Evolutionary conservation across 768 basidiomycete genomes (phyloP), one percentile per base, ranked within the genome.

Genomic region (Phylloporus sp.): DNA sequence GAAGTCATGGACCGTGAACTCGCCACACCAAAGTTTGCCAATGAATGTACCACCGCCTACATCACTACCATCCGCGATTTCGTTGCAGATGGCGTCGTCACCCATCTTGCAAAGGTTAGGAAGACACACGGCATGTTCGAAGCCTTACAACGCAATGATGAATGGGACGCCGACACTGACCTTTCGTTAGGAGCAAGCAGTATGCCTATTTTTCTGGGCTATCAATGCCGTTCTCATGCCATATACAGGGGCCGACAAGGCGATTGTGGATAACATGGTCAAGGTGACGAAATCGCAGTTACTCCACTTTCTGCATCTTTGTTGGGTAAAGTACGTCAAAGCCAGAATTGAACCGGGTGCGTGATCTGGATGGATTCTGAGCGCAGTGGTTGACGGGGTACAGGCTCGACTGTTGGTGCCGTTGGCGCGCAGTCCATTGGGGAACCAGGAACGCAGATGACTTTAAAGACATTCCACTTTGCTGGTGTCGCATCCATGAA

Each of bases 401-500:
- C 40, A 90, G 93, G 94, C 9, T 97, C 95, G 0, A 98, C 96
- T 17, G 96, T 99, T 17, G 96, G 96, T 23, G 96, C 96, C 24
- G 92, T 99, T 33, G 96, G 95, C 5, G 96, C 96, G 6, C 96
- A 99, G 62, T 98, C 96, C 1, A 98, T 99, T 54, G 96, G 96
- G 60, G 96, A 99, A 68, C 96, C 96, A 1, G 96, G 95, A 33
- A 99, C 96, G 0, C 96, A 99, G 64, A 99, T 99, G 96, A 98
- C 95, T 2, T 69, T 98, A 54, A 98, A 98, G 71, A 98, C 96
- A 46, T 99, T 99, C 82, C 96, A 99, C 76, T 99, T 98, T 68
- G 96, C 96, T 58, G 96, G 96, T 71, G 95, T 99, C 52, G 96
- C 96, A 8, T 95, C 94, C 29, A 99, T 98, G 96, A 98, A 97